Evolutionary conservation across 2,329 filamentous ascomycete genomes (phyloP), one percentile per base, ranked within the genome.

Genomic region (Zymoseptoria passerinii): DNA sequence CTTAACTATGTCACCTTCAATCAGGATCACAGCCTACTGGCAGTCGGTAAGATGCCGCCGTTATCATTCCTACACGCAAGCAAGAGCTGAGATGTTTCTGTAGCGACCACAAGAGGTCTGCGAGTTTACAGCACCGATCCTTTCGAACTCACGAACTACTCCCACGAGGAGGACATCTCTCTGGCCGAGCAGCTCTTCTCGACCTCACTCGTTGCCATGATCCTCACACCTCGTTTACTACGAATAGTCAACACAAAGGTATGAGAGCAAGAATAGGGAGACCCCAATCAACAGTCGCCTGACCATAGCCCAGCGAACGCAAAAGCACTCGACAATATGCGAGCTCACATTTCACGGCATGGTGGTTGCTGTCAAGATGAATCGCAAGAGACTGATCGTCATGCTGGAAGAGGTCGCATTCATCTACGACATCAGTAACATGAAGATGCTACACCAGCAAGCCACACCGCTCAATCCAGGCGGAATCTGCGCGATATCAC

Each of bases 1-100:
- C 90, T 97, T 79, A 99, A 99, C 76, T 99, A 95, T 77, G 90
- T 99, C 69, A 96, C 92, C 49, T 99, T 97, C 77, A 99, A 99
- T 76, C 94, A 99, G 80, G 94, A 99, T 80, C 91, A 96, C 79
- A 95, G 89, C 81, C 92, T 92, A 75, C 82, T 99, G 65, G 92
- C 92, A 78, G 92, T 99, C 67, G 92, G 90, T 91, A 80, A 71
- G 86, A 35, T 51, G 56, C 52, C 20, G 27, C 48, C 23, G 35
- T 16, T n/a, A 48, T 44, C 54, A 52, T 49, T 53, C 49, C 58
- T 52, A 53, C 56, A 54, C 23, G 9, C 28, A 44, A 23, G 48
- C 35, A 54, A 27, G 58, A 48, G 28, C 60, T 62, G 56, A 58
- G 53, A 28, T 18, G 49, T 48, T 19, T 28, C 56, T 49, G 54